Evolutionary conservation across 495 filamentous ascomycete species (phyloP), one percentile per base, ranked within the genome.

Genomic region (Aspergillus saccharolyticus): DNA sequence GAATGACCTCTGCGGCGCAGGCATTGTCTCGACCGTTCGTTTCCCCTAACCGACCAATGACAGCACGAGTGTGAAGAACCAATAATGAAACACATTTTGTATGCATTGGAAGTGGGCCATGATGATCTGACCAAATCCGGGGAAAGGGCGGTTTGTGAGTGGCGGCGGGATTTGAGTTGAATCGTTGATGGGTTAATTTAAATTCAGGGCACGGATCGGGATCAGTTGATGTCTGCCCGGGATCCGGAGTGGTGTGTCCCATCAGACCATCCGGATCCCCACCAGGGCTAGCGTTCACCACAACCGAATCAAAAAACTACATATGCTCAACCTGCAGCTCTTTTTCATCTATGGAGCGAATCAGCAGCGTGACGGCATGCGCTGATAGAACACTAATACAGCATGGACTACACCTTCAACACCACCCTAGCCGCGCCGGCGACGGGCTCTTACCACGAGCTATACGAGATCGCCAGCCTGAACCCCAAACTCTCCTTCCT

Each of bases 401-500:
- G 12, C 42, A 64, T 64, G 62, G 58, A 60, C n/a, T 53, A 44
- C 22, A 50, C 21, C 44, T 39, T 53, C 44, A 64, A 64, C 43
- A 42, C 59, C 1, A 64, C 56, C 8, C 16, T 55, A 3, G 47
- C 49, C 1, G 52, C 58, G 2, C 53, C 25, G 12, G 42, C 56
- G 14, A 49, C 55, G 55, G 46, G 45, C 28, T 60, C 63, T 3
- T 65, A 65, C 44, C 42, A 54, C 0, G 55, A 57, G 18, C 59
- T 65, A 18, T 21, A 60, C 25, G 28, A 58, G 21, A n/a, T 62
- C 15, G 59, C 86, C 55, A 86, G 89, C 63, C 88, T 89, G 78
- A 93, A 95, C 80, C 80, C 94, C 43, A 82, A 91, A 46, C 80
- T 97, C 48, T 96, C 94, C 70, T 75, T 87, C 55, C 76, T 85